phyloP scores from a whole-genome alignment of 2,329 filamentous ascomycete genomes.

The Colletotrichum sp. region DNA sequence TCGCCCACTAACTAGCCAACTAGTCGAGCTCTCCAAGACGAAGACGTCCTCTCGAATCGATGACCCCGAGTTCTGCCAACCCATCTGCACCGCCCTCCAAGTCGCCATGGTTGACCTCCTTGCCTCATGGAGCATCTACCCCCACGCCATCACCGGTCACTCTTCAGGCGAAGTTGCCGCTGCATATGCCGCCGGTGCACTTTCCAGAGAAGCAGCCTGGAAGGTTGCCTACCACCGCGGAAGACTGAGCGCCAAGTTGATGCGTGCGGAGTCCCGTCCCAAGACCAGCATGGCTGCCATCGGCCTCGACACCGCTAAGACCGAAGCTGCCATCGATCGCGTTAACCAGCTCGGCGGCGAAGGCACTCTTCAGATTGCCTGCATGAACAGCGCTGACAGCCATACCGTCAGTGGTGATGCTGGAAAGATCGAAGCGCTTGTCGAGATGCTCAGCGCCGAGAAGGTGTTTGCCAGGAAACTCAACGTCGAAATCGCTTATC shows the following conservation, averaged over 20 bases:
- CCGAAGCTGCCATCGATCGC: slow-evolving; percentile 26
- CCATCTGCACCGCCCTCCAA: slow-evolving; percentile 51
- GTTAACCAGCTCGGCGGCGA: slow-evolving; percentile 22
- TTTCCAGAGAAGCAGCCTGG: slow-evolving; percentile 47
- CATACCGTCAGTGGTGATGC: slow-evolving; percentile 48
- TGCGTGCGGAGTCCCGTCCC: slow-evolving; percentile 35
- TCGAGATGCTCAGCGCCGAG: slow-evolving; percentile 31
- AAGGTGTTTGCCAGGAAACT: slow-evolving; percentile 52
- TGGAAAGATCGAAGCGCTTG: slow-evolving; percentile 30
- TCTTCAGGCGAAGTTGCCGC: slow-evolving; percentile 54
- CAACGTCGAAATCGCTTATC: slow-evolving; percentile 56
- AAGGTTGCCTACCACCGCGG: slow-evolving; percentile 56
- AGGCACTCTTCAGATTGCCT: slow-evolving; percentile 40
- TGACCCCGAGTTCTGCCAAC: slow-evolving; percentile 46
- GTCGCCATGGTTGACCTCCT: slow-evolving; percentile 50
- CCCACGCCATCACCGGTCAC: slow-evolving; percentile 46
- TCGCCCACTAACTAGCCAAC: neutral
- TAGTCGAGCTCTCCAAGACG: slow-evolving; percentile 24
- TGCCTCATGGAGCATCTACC: slow-evolving; percentile 43
- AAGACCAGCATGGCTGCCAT: slow-evolving; percentile 44
- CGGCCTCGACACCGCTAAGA: slow-evolving; percentile 33
- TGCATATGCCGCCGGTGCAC: slow-evolving; percentile 43
- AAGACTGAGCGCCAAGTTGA: slow-evolving; percentile 23
- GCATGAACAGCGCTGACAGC: slow-evolving; percentile 58
- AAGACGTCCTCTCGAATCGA: slow-evolving; percentile 37